phyloP scores from a whole-genome alignment of 257 asterid species.

The Solanum etuberosum region DNA sequence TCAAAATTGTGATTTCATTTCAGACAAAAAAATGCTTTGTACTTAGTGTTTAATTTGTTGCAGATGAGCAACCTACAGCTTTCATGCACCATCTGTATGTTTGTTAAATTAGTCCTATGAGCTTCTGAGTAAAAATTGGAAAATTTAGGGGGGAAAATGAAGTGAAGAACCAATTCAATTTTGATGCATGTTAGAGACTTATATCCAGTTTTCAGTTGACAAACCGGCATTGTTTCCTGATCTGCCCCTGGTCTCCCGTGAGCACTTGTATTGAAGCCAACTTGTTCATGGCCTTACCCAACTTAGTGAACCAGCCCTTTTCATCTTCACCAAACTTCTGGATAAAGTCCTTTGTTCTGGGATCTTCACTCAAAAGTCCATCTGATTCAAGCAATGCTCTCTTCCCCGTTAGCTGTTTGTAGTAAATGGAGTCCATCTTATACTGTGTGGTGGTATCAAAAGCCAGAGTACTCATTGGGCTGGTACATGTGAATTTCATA shows the following conservation, averaged over 20 bases:
- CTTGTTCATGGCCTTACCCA: conserved; percentile 17
- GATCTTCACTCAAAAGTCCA: conserved; percentile 23
- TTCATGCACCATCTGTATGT: neutral
- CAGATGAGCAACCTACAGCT: neutral
- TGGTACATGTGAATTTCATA: conserved; percentile 25
- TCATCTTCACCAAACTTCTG: conserved; percentile 25
- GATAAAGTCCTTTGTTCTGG: conserved; percentile 20
- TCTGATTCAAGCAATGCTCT: conserved; percentile 51
- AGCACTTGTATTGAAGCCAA: conserved; percentile 36
- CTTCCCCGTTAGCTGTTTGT: conserved; percentile 33
- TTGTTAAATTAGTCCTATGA: neutral
- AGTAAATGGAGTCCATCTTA: conserved; percentile 40
- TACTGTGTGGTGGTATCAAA: conserved; percentile 44
- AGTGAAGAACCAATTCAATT: neutral
- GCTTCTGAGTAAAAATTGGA: neutral
- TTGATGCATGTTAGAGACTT: neutral
- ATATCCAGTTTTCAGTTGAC: conserved; percentile 17
- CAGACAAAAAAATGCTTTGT: neutral
- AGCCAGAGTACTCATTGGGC: conserved; percentile 14
- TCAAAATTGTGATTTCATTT: neutral
- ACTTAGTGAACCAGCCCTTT: conserved; percentile 33
- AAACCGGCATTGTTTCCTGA: conserved; percentile 48
- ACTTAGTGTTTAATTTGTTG: neutral
- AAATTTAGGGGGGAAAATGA: neutral
- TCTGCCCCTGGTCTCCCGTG: conserved; percentile 42